Conservation (phyloP, 2,329 filamentous ascomycete genomes). For the Neonectria neomacrospora region DNA sequence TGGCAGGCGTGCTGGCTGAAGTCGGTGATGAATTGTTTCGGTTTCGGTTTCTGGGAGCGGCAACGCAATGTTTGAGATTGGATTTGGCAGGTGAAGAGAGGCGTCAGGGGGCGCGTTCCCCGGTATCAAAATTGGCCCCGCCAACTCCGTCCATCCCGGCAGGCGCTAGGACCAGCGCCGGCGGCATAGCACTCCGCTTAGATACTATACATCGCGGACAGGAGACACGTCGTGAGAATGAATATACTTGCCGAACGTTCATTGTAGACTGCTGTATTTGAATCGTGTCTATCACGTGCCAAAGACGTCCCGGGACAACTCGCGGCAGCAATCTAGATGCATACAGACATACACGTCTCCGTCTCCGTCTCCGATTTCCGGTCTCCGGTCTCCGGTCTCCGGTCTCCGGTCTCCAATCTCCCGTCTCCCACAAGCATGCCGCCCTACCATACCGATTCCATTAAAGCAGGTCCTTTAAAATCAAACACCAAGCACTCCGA, state of each 20-base stretch:
- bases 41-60: neutral
- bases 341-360: constrained; percentile 26
- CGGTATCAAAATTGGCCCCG: constrained; percentile 39
- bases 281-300: constrained; percentile 32
- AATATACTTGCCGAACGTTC: neutral
- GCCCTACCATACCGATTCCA: constrained; percentile 25
- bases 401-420: neutral
- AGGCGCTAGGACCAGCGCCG: constrained; percentile 23
- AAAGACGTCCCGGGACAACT: constrained; percentile 21
- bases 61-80: constrained; percentile 3
- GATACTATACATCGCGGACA: neutral
- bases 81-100: constrained; percentile 19
- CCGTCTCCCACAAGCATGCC: neutral
- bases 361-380: neutral
- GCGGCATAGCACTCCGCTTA: constrained; percentile 23
- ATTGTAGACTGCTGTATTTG: constrained; percentile 20
- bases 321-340: constrained; percentile 24
- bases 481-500: constrained; percentile 36
- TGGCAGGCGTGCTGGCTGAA: neutral
- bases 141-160: constrained; percentile 39
- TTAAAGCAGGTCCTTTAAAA: constrained; percentile 36
- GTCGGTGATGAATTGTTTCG: constrained; percentile 2
- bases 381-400: neutral
- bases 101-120: constrained; percentile 28
- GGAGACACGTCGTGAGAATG: neutral